Percentiles rank a stretch among this genome's conserved stretches.
These are phyloP conservation scores for Poteriospumella lacustris DNA, from an alignment of 108 stramenopile genomes.

Conservation along the genomic window DNA sequence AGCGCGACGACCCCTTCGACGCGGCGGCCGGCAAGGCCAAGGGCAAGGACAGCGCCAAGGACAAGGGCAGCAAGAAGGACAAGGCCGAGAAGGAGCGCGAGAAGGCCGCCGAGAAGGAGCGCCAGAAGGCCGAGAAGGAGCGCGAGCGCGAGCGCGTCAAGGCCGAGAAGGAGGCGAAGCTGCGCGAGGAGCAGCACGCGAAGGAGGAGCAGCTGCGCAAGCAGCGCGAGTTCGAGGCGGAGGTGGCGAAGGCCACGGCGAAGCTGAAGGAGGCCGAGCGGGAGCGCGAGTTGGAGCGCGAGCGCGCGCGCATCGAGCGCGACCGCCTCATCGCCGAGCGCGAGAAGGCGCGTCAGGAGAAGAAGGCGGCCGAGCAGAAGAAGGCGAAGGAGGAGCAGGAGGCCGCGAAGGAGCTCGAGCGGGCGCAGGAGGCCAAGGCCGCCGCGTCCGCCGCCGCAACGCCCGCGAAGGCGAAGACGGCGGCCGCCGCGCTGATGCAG, in stretches of 20 bases:
- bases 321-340: neutral
- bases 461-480: neutral
- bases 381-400: neutral
- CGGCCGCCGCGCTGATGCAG: neutral
- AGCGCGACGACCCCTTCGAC: neutral
- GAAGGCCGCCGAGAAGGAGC: neutral
- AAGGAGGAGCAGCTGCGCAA: neutral
- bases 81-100: neutral
- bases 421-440: neutral
- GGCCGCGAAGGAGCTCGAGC: neutral
- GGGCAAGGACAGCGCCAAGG: neutral
- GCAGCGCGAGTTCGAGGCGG: neutral
- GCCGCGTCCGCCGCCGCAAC: neutral
- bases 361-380: neutral
- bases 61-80: neutral
- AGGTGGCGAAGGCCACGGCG: neutral
- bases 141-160: neutral
- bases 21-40: neutral
- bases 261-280: neutral
- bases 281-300: slow-evolving; percentile 7
- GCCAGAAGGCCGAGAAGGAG: neutral
- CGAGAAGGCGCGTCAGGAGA: neutral
- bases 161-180: neutral
- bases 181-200: neutral
- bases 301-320: neutral